These are phyloP conservation scores for Vachellia pachyceras DNA, from an alignment of 306 rosid genomes.

Conservation along the genomic window DNA sequence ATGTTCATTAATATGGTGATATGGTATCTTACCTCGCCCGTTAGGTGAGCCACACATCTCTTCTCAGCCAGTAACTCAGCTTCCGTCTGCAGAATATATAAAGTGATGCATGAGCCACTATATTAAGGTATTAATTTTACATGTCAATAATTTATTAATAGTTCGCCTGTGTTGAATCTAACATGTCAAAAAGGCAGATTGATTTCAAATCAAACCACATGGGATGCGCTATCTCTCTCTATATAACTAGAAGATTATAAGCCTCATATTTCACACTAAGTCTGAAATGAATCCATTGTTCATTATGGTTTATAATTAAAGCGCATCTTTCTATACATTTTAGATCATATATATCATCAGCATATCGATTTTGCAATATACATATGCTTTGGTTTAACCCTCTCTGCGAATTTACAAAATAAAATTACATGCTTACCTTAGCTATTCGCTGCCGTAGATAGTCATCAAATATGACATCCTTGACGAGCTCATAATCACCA, in stretches of 20 bases:
- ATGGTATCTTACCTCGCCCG: slow-evolving; percentile 74
- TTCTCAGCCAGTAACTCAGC: slow-evolving; percentile 94
- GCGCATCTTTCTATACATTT: neutral
- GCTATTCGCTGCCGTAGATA: slow-evolving; percentile 74
- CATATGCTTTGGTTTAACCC: neutral
- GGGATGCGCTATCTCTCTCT: neutral
- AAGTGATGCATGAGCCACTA: neutral
- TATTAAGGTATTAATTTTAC: neutral
- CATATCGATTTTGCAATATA: neutral
- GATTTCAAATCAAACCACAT: neutral
- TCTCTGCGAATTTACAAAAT: neutral
- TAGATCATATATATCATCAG: too few relatives aligned
- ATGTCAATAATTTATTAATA: neutral
- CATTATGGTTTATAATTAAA: neutral
- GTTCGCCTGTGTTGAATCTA: neutral
- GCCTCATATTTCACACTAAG: neutral
- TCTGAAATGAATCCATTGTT: neutral
- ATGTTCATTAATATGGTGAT: neutral
- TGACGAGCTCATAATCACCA: slow-evolving; percentile 91
- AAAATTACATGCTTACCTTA: slow-evolving; percentile 51
- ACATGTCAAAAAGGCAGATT: neutral
- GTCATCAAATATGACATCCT: slow-evolving; percentile 79
- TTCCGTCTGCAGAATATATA: slow-evolving; percentile 68
- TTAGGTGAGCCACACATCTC: slow-evolving; percentile 95
- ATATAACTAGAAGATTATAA: neutral